Evolutionary conservation across 176 grass and related monocot genomes (phyloP).

Genomic region (Tillandsia fasciculata): DNA sequence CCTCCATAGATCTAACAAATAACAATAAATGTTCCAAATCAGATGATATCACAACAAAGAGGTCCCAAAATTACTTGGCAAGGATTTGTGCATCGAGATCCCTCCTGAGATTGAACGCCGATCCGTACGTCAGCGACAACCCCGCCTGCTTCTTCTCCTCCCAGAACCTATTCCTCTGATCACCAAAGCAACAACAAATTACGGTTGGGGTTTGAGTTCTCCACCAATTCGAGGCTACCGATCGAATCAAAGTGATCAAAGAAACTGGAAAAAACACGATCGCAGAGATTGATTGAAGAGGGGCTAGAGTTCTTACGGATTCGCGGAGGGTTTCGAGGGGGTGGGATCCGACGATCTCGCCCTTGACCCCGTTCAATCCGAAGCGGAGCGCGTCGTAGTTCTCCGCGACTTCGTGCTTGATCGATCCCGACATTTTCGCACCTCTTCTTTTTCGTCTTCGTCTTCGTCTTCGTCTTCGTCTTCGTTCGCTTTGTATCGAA

Average conservation of each 20-base stretch:
- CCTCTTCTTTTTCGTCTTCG: neutral
- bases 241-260: neutral
- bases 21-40: too few species aligned
- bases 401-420: slow-evolving; percentile 25
- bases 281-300: neutral
- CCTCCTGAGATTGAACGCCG: slow-evolving; percentile 37
- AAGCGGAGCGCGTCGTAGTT: slow-evolving; percentile 23
- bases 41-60: too few species aligned
- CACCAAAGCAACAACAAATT: neutral
- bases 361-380: slow-evolving; percentile 27
- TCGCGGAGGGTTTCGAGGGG: slow-evolving; percentile 28
- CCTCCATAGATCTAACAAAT: too few species aligned
- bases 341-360: slow-evolving; percentile 30
- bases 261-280: neutral
- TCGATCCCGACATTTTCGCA: slow-evolving; percentile 20
- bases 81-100: slow-evolving; percentile 45
- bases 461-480: neutral
- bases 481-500: neutral
- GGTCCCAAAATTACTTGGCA: neutral
- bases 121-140: slow-evolving; percentile 32
- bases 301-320: slow-evolving; percentile 8
- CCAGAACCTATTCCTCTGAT: slow-evolving; percentile 27
- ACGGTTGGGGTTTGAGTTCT: slow-evolving; percentile 19
- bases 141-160: slow-evolving; percentile 36
- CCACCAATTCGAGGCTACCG: neutral